These are phyloP conservation scores for Phoenix dactylifera DNA, from an alignment of 176 grass and related monocot species.

Conservation along the genomic window DNA sequence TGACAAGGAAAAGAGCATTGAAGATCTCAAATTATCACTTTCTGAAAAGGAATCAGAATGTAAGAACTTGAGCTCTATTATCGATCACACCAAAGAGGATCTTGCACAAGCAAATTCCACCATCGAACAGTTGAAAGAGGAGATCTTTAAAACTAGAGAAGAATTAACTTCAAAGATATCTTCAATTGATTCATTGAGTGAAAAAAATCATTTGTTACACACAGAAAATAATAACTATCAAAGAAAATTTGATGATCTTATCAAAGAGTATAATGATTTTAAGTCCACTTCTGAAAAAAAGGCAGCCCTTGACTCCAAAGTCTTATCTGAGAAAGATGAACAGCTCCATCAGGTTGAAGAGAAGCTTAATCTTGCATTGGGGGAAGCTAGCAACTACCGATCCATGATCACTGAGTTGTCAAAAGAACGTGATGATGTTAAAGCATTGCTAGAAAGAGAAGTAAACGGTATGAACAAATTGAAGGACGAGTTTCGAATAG, in stretches of 20 bases:
- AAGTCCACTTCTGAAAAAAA: slow-evolving; percentile 52
- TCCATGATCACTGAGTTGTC: slow-evolving; percentile 52
- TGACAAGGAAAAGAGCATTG: slow-evolving; percentile 53
- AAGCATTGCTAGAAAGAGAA: slow-evolving; percentile 58
- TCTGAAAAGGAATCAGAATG: slow-evolving; percentile 59
- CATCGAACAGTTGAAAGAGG: slow-evolving; percentile 57
- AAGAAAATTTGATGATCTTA: slow-evolving; percentile 43
- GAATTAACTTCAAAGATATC: slow-evolving; percentile 51
- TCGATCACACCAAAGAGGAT: slow-evolving; percentile 42
- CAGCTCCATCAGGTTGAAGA: slow-evolving; percentile 48
- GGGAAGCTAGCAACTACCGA: slow-evolving; percentile 45
- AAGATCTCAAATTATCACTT: slow-evolving; percentile 57
- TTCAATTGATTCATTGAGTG: slow-evolving; percentile 60
- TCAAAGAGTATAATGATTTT: slow-evolving; percentile 48
- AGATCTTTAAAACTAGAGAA: slow-evolving; percentile 41
- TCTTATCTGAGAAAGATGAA: slow-evolving; percentile 60
- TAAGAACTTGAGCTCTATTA: slow-evolving; percentile 33
- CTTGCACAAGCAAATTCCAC: slow-evolving; percentile 56
- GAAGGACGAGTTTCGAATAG: slow-evolving; percentile 48
- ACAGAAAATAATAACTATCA: slow-evolving; percentile 56
- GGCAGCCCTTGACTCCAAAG: slow-evolving; percentile 34
- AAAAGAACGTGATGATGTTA: slow-evolving; percentile 47
- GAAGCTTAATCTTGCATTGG: slow-evolving; percentile 64
- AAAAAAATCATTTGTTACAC: slow-evolving; percentile 43
- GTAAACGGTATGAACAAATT: slow-evolving; percentile 31